Conservation (phyloP, 140 eudicot species). For the Ambrosia hybrid region DNA sequence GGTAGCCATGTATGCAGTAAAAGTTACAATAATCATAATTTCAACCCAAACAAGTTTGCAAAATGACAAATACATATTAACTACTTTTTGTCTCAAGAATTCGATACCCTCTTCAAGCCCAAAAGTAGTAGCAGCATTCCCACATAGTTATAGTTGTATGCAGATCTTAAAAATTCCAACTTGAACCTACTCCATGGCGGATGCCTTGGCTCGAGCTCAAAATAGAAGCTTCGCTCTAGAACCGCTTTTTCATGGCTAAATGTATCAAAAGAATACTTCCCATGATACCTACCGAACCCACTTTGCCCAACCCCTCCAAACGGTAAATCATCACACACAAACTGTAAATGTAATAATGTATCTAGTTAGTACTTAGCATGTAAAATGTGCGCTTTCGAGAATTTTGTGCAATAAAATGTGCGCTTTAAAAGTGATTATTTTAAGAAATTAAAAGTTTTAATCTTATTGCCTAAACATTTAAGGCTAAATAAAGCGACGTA, state of each 20-base stretch:
- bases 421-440: neutral
- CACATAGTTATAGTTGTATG: conserved; percentile 51
- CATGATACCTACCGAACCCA: conserved; percentile 94
- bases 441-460: too few relatives aligned
- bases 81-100: neutral
- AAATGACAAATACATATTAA: neutral
- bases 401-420: neutral
- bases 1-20: neutral
- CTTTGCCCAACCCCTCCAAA: conserved; percentile 96
- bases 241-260: conserved; percentile 95
- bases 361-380: conserved; percentile 7
- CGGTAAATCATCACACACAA: conserved; percentile 64
- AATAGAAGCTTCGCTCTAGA: conserved; percentile 54
- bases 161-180: conserved; percentile 67
- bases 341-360: conserved; percentile 41
- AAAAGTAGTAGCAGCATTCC: conserved; percentile 57
- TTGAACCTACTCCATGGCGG: conserved; percentile 92
- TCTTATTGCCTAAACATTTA: too few relatives aligned
- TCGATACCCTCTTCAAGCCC: conserved; percentile 52
- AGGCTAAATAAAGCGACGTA: neutral
- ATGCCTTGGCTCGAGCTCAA: conserved; percentile 77
- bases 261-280: conserved; percentile 86
- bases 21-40: neutral
- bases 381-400: neutral
- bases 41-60: neutral